Evolutionary conservation across 768 basidiomycete genomes (phyloP).

Genomic region (Trametes cubensis): DNA sequence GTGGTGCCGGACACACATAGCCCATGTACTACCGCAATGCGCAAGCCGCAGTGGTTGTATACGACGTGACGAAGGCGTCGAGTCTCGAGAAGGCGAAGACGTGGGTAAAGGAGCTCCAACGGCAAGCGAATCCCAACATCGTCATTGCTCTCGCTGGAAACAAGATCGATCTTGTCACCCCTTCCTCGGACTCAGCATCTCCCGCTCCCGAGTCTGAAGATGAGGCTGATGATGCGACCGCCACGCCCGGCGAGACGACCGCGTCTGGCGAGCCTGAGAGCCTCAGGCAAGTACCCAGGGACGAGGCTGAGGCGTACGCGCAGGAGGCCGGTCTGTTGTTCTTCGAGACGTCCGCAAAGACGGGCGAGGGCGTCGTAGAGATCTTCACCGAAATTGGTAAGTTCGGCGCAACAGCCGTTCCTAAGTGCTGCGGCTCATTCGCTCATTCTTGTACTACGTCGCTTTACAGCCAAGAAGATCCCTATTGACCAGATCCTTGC

Average conservation of each 20-base stretch:
- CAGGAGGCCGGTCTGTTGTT: constrained; percentile 92
- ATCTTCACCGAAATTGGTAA: constrained; percentile 97
- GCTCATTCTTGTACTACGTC: neutral
- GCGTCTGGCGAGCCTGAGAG: constrained; percentile 62
- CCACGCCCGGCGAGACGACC: constrained; percentile 72
- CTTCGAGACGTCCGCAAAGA: constrained; percentile 98
- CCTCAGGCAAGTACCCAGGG: constrained; percentile 86
- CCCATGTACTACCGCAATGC: constrained; percentile 99
- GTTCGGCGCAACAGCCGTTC: constrained; percentile 28
- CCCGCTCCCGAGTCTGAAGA: constrained; percentile 75
- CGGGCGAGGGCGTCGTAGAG: constrained; percentile 92
- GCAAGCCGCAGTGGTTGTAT: constrained; percentile 96
- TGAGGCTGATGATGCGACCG: constrained; percentile 91
- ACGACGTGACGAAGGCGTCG: constrained; percentile 94
- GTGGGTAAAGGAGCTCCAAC: constrained; percentile 98
- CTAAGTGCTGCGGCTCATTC: constrained; percentile 7
- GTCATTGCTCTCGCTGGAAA: constrained; percentile 98
- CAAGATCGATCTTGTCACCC: constrained; percentile 89
- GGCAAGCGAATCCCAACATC: constrained; percentile 98
- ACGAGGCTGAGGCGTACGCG: constrained; percentile 96
- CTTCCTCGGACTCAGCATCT: constrained; percentile 55
- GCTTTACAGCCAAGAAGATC: constrained; percentile 69
- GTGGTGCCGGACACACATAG: constrained; percentile 39
- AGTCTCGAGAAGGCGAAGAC: constrained; percentile 99
- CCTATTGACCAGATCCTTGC: constrained; percentile 95